A percentile compares a stretch with the other conserved stretches of the same genome.
phyloP scores from a whole-genome alignment of 106 monocot species.

The Acanthochlamys bracteata region DNA sequence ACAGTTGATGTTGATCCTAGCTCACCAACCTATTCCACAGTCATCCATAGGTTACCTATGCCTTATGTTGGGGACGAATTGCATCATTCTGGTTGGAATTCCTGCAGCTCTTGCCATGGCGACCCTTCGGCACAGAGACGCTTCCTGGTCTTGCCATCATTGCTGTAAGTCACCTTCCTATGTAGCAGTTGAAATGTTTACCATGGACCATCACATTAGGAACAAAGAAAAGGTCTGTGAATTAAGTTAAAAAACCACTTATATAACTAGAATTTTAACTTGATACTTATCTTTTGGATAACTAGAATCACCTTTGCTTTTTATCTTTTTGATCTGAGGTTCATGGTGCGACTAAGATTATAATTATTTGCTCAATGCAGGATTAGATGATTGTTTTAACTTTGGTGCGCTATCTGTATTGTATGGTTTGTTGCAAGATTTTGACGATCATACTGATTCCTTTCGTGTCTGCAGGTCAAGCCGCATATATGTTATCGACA shows the following conservation, averaged over 20 bases:
- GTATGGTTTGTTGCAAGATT: background rate
- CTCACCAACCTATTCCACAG: slow-evolving; percentile 78
- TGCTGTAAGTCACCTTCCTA: slow-evolving; percentile 41
- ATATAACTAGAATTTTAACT: too few species aligned
- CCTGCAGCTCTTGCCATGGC: slow-evolving; percentile 97
- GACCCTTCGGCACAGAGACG: slow-evolving; percentile 55
- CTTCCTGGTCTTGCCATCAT: slow-evolving; percentile 78
- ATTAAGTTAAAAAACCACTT: too few species aligned
- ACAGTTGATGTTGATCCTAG: slow-evolving; percentile 89
- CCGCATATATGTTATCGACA: slow-evolving; percentile 78
- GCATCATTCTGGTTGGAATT: slow-evolving; percentile 96
- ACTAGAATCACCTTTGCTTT: too few species aligned
- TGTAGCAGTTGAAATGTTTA: background rate
- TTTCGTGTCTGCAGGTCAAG: slow-evolving; percentile 47
- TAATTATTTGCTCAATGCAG: too few species aligned
- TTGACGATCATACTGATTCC: background rate
- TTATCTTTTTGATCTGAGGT: too few species aligned
- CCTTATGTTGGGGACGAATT: slow-evolving; percentile 78
- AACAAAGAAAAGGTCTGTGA: too few species aligned
- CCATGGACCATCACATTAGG: too few species aligned
- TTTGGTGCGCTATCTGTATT: background rate
- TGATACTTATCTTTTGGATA: too few species aligned
- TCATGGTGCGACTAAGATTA: too few species aligned
- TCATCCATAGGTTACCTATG: slow-evolving; percentile 73
- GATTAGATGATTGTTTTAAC: too few species aligned